phyloP scores from a whole-genome alignment of 192 early-diverging fungal species.

The Paraglomus brasilianum region DNA sequence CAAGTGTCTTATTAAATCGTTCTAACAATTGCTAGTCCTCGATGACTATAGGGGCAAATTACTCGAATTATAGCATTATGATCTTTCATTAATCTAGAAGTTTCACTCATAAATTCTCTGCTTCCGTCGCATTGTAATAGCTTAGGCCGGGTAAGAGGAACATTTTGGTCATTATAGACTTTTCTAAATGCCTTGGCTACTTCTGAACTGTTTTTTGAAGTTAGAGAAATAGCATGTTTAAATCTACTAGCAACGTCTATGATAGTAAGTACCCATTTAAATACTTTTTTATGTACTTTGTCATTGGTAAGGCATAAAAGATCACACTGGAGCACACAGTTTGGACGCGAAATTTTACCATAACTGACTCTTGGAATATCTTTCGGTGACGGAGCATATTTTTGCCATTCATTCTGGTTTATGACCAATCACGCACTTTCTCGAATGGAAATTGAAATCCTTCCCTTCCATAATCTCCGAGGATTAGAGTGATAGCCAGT shows the following conservation, averaged over 20 bases:
- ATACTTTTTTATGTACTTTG: neutral
- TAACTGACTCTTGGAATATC: neutral
- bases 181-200: neutral
- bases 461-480: neutral
- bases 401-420: constrained; percentile 8
- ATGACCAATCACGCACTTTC: neutral
- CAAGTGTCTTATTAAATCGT: neutral
- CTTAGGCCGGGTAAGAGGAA: neutral
- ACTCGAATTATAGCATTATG: constrained; percentile 2
- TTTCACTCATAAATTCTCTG: neutral
- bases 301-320: neutral
- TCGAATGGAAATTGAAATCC: neutral
- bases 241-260: neutral
- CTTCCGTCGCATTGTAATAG: neutral
- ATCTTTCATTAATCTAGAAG: neutral
- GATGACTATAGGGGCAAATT: neutral
- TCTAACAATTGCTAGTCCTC: neutral
- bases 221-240: neutral
- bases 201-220: neutral
- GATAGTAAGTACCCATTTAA: neutral
- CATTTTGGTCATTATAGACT: neutral
- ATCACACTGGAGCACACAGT: constrained; percentile 1
- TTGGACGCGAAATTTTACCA: constrained; percentile 14
- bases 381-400: neutral
- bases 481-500: constrained; percentile 1